A percentile compares a stretch with the other conserved stretches of the same genome.
These are phyloP conservation scores for Malus fusca DNA, from an alignment of 306 rosid species.

Conservation along the genomic window DNA sequence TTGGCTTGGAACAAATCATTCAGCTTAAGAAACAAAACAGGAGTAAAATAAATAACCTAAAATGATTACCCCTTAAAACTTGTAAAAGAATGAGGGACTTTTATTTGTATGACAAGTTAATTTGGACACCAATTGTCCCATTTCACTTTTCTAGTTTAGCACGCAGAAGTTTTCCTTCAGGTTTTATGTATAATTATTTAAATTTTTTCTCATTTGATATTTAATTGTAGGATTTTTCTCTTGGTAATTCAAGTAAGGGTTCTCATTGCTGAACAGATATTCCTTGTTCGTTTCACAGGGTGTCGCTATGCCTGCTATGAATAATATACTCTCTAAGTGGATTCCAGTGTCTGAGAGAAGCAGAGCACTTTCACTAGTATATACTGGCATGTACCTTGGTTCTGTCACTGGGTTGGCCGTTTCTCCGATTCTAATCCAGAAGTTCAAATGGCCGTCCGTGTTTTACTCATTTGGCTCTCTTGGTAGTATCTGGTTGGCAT, in stretches of 20 bases:
- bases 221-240: neutral
- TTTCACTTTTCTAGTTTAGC: neutral
- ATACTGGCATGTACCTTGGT: conserved; percentile 98
- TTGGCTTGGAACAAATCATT: neutral
- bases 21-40: neutral
- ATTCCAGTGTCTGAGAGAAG: conserved; percentile 97
- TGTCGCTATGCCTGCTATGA: conserved; percentile 99
- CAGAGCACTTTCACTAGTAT: conserved; percentile 89
- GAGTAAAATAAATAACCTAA: neutral
- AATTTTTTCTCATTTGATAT: neutral
- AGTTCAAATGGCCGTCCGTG: conserved; percentile 94
- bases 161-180: neutral
- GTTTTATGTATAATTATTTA: neutral
- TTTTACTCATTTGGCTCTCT: conserved; percentile 94
- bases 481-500: conserved; percentile 89
- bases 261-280: neutral
- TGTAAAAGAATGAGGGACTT: neutral
- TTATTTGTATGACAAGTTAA: neutral
- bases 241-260: neutral
- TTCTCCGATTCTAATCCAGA: conserved; percentile 67
- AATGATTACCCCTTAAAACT: neutral
- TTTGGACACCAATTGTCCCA: neutral
- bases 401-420: conserved; percentile 85
- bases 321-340: conserved; percentile 89
- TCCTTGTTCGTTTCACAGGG: conserved; percentile 47